Evolutionary conservation across 2,329 filamentous ascomycete species (phyloP).

Genomic region (Paradendryphiella salina): DNA sequence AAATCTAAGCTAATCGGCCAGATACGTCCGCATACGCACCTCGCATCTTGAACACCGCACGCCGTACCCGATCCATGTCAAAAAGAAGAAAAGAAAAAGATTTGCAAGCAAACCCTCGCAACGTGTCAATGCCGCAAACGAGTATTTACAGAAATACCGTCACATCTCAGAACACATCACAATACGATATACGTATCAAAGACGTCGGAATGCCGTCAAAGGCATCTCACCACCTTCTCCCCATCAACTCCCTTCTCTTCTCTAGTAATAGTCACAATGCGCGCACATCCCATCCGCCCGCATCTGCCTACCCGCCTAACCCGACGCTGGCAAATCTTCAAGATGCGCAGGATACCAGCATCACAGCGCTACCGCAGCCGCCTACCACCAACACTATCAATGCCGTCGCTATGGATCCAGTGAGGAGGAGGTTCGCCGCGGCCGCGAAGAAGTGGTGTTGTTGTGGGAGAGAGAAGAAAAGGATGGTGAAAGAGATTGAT

Average conservation of each 20-base stretch:
- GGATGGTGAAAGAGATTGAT: background rate
- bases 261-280: background rate
- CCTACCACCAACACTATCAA: background rate
- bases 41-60: background rate
- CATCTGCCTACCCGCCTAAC: background rate
- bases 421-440: background rate
- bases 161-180: background rate
- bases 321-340: constrained; percentile 11
- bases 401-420: background rate
- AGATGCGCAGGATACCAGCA: constrained; percentile 12
- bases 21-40: no score
- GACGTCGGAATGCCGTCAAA: background rate
- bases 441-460: background rate
- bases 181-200: no score
- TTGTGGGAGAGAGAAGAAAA: background rate
- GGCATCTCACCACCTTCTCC: constrained; percentile 16
- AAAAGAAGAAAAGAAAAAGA: no score
- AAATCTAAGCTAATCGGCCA: no score
- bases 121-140: background rate
- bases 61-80: no score
- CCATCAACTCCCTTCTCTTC: constrained; percentile 16
- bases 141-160: no score
- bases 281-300: background rate
- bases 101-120: background rate
- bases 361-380: constrained; percentile 16